phyloP scores from a whole-genome alignment of 2,329 filamentous ascomycete genomes.

The Colletotrichum zoysiae region DNA sequence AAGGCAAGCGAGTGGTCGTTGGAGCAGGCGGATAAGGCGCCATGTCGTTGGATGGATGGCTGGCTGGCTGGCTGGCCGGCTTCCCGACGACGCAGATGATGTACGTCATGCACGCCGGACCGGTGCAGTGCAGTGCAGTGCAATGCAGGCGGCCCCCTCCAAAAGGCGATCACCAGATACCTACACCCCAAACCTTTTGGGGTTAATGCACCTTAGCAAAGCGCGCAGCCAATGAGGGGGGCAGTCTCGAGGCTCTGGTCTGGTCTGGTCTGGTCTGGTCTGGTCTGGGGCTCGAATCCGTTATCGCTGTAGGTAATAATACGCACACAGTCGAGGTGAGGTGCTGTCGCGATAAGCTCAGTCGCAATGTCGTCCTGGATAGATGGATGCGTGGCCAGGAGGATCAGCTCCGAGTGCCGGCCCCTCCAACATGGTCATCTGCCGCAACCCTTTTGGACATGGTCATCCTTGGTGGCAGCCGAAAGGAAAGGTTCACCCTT shows the following conservation, averaged over 20 bases:
- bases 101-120: conserved; percentile 40
- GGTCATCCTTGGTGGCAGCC: neutral
- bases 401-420: neutral
- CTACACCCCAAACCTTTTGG: conserved; percentile 43
- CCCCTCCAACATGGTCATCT: neutral
- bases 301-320: conserved; percentile 12
- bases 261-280: too few species aligned
- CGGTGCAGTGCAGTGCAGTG: too few species aligned
- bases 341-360: conserved; percentile 13
- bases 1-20: conserved; percentile 40
- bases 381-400: neutral
- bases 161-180: conserved; percentile 42
- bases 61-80: too few species aligned
- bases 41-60: conserved; percentile 1
- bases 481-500: too few species aligned
- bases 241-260: neutral
- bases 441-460: neutral
- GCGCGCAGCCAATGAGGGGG: conserved; percentile 18
- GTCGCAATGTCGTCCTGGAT: neutral
- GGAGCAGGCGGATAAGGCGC: conserved; percentile 35
- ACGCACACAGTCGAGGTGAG: conserved; percentile 12
- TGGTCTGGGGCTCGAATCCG: conserved; percentile 11
- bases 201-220: too few species aligned
- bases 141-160: conserved; percentile 30
- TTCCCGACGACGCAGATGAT: conserved; percentile 42